Base-by-base conservation (phyloP, 345 rosid genomes). In the Bruguiera parviflora region DNA sequence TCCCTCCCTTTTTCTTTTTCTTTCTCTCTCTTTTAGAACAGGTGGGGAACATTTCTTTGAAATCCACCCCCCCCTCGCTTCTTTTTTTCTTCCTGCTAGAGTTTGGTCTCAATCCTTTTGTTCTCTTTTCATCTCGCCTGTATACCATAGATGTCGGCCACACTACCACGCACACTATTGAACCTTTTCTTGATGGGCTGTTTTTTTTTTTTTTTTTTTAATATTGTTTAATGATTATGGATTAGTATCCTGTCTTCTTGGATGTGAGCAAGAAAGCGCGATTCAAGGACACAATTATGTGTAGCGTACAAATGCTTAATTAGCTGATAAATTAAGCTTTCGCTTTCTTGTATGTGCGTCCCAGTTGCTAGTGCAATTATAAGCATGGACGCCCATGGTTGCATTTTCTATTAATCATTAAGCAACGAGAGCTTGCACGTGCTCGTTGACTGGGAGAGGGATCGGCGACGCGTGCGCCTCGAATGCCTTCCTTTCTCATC, bases 121-220 rank as follows among this genome's bases (percentile, higher is more conserved):
- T 75, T 10, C 75, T 56, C 68, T 73, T 75, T 78, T 64, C n/a
- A 32, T 68, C 69, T 63, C 33, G 35, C 76, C 53, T 70, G 59
- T 66, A 56, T 64, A 59, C 77, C 22, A 74, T 63, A 60, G 55
- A 65, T 81, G 84, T 81, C 78, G 76, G 82, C 82, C 82, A 77
- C 79, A 61, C 27, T 6, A 69, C 11, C 47, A 28, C 9, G 27
- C 15, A 56, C 22, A 35, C 9, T 16, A 55, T 25, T 25, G n/a
- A 46, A 10, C 60, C 65, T 65, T 47, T 22, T 28, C 53, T 55
- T 9, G 11, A 8, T 19, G 47, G 25, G 51, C 35, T 69, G 53
- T 58, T n/a, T n/a, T n/a, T n/a, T n/a, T n/a, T n/a, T n/a, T n/a
- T n/a, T n/a, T n/a, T n/a, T n/a, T n/a, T n/a, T n/a, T n/a, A n/a